Evolutionary conservation across 202 grass and related monocot genomes (phyloP).

Genomic region (Brachypodium distachyon): DNA sequence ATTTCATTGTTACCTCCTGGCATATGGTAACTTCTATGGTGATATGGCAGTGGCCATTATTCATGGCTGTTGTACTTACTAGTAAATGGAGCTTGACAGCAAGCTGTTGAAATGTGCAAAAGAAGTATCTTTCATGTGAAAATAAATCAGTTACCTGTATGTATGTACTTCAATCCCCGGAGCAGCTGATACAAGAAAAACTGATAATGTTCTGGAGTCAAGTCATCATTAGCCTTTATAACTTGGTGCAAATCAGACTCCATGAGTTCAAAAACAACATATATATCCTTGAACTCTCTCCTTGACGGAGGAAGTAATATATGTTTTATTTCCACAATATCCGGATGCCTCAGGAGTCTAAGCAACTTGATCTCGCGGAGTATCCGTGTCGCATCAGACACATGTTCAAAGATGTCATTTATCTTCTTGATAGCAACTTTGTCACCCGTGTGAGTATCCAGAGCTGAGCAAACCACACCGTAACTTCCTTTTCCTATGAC

Average conservation of each 20-base stretch:
- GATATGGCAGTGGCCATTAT: neutral
- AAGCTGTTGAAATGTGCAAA: neutral
- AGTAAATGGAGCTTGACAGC: neutral
- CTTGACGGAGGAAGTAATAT: slow-evolving; percentile 78
- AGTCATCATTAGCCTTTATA: slow-evolving; percentile 89
- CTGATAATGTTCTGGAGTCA: slow-evolving; percentile 81
- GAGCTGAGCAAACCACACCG: slow-evolving; percentile 76
- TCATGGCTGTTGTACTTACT: neutral
- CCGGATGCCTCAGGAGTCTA: slow-evolving; percentile 67
- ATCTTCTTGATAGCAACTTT: slow-evolving; percentile 97
- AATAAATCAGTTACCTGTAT: slow-evolving; percentile 72
- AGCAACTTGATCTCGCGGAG: slow-evolving; percentile 91
- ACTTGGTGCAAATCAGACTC: slow-evolving; percentile 94
- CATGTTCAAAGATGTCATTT: slow-evolving; percentile 91
- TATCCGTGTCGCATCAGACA: slow-evolving; percentile 74
- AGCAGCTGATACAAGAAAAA: slow-evolving; percentile 89
- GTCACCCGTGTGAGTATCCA: slow-evolving; percentile 63
- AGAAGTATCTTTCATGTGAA: neutral
- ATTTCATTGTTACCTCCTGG: neutral
- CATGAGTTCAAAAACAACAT: slow-evolving; percentile 94
- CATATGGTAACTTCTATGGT: neutral
- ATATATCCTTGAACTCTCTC: slow-evolving; percentile 86
- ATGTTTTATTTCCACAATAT: slow-evolving; percentile 91
- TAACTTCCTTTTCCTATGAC: slow-evolving; percentile 93
- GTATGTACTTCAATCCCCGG: slow-evolving; percentile 87